These are phyloP conservation scores for Sesbania bispinosa DNA, from an alignment of 306 rosid genomes.

Conservation along the genomic window DNA sequence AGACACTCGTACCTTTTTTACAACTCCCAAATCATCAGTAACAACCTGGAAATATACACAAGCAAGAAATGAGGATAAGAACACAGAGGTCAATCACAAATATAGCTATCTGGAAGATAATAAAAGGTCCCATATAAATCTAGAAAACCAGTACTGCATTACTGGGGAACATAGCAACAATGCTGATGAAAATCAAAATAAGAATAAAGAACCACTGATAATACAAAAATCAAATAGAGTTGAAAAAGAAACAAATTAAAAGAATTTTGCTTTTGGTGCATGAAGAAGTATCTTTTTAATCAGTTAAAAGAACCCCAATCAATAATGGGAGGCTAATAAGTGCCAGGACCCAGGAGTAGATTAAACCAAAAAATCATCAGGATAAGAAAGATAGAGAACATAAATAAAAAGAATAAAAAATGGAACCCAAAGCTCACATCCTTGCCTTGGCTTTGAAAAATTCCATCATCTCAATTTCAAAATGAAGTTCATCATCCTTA, in stretches of 20 bases:
- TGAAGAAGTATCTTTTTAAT: not conserved
- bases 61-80: constrained; percentile 21
- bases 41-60: constrained; percentile 63
- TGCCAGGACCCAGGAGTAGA: not conserved
- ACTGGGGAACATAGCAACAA: constrained; percentile 14
- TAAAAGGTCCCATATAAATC: not conserved
- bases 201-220: constrained; percentile 1
- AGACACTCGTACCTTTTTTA: constrained; percentile 68
- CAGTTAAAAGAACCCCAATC: not conserved
- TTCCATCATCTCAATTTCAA: constrained; percentile 89
- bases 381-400: not conserved
- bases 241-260: not conserved
- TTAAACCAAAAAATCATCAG: not conserved
- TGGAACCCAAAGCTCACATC: constrained; percentile 26
- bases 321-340: not conserved
- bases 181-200: constrained; percentile 22
- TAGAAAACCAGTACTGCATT: not conserved
- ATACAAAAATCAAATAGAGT: constrained; percentile 1
- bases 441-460: constrained; percentile 88
- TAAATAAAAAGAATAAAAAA: constrained; percentile 1
- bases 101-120: not conserved
- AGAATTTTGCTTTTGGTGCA: not conserved
- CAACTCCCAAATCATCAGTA: constrained; percentile 80
- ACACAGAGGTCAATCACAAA: not conserved
- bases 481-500: constrained; percentile 90